Percentiles rank a stretch among this genome's conserved stretches.
phyloP scores from a whole-genome alignment of 768 basidiomycete species.

The Pholiota microspora region DNA sequence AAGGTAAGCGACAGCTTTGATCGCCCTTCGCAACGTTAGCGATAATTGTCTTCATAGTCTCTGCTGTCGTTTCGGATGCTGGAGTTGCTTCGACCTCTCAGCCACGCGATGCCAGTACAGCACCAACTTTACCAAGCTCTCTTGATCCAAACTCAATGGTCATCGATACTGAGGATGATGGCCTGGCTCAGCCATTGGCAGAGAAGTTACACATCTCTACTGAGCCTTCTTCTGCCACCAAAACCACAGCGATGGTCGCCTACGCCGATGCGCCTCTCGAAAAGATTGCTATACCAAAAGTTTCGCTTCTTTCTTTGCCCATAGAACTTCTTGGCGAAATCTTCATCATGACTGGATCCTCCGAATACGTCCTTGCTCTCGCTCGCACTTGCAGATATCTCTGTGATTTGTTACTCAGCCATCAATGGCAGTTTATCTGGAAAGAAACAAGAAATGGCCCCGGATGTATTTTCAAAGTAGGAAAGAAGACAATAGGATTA shows the following conservation, averaged over 20 bases:
- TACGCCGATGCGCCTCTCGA: too few species aligned
- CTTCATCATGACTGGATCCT: conserved; percentile 48
- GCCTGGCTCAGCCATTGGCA: neutral
- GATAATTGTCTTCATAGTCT: too few species aligned
- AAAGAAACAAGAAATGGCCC: conserved; percentile 39
- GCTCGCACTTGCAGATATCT: conserved; percentile 57
- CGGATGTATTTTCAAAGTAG: conserved; percentile 3
- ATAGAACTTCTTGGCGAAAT: conserved; percentile 67
- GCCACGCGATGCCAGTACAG: neutral
- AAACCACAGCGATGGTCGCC: too few species aligned
- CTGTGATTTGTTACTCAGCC: conserved; percentile 44
- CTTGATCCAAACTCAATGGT: neutral
- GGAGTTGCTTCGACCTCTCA: too few species aligned
- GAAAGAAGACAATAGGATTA: neutral
- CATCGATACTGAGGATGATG: neutral
- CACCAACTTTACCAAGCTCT: neutral
- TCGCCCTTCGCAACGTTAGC: too few species aligned
- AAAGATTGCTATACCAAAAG: too few species aligned
- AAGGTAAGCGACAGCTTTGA: too few species aligned
- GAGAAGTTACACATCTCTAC: neutral
- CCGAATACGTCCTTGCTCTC: conserved; percentile 56
- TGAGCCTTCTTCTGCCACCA: neutral
- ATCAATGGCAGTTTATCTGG: conserved; percentile 58
- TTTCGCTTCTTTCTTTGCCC: conserved; percentile 37
- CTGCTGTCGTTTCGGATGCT: too few species aligned